Conservation (phyloP, 2,329 filamentous ascomycete species). For the Lasiodiplodia hormozganensis region DNA sequence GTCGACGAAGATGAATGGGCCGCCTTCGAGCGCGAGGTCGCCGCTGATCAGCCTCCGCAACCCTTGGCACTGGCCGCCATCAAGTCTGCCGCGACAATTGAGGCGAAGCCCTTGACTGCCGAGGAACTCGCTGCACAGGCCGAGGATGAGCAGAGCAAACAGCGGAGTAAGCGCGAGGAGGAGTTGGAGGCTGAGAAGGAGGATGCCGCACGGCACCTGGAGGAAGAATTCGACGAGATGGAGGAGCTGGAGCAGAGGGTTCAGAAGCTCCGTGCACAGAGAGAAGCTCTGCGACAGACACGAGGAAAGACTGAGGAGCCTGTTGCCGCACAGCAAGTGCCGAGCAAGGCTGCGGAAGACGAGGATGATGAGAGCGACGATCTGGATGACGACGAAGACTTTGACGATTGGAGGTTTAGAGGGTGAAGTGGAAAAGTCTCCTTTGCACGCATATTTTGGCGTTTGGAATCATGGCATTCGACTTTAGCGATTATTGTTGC, state of each 20-base stretch:
- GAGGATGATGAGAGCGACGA: constrained; percentile 45
- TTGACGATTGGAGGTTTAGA: constrained; percentile 46
- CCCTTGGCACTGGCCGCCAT: constrained; percentile 39
- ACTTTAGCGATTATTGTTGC: constrained; percentile 10
- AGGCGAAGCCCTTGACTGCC: constrained; percentile 54
- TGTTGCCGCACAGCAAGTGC: constrained; percentile 28
- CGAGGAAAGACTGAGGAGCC: constrained; percentile 29
- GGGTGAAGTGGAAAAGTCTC: constrained; percentile 34
- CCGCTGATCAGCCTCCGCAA: constrained; percentile 40
- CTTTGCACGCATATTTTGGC: constrained; percentile 8
- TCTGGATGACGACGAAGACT: constrained; percentile 38
- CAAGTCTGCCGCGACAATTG: constrained; percentile 49
- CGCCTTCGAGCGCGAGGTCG: constrained; percentile 85
- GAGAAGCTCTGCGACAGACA: constrained; percentile 50
- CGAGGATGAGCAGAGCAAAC: constrained; percentile 50
- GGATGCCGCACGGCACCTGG: constrained; percentile 52
- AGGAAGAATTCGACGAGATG: constrained; percentile 60
- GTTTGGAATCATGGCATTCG: constrained; percentile 6
- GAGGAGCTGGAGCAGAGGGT: constrained; percentile 55
- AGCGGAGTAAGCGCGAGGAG: constrained; percentile 50
- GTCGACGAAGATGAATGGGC: constrained; percentile 75
- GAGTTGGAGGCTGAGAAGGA: constrained; percentile 58
- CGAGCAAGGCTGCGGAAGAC: constrained; percentile 29
- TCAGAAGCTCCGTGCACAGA: constrained; percentile 52
- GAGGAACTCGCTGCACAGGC: constrained; percentile 56